Evolutionary conservation across 148 eudicot species (phyloP).

Genomic region (Oxyria digyna): DNA sequence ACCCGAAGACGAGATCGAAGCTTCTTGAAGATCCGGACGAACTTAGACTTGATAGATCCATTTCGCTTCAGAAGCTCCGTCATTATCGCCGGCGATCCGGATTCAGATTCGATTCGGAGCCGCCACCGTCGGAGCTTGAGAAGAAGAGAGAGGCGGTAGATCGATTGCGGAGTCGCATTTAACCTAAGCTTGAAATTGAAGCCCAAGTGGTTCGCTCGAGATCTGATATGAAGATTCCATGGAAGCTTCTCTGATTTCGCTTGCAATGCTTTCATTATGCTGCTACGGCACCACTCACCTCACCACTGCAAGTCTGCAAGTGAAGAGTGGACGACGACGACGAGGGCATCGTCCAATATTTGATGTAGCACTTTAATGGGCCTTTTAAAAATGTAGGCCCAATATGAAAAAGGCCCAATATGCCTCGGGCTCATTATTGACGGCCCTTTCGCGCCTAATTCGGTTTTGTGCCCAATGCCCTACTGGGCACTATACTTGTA

Average conservation of each 20-base stretch:
- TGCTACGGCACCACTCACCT: background rate
- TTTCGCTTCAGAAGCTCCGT: background rate
- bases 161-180: background rate
- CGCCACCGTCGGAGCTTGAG: conserved; percentile 4
- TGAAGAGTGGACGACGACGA: background rate
- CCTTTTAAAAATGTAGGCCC: background rate
- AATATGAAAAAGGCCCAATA: background rate
- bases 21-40: conserved; percentile 3
- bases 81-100: background rate
- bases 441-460: no score
- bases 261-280: background rate
- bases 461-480: no score
- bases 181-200: conserved; percentile 8
- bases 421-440: no score
- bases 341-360: no score
- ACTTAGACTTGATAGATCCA: background rate
- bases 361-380: background rate
- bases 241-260: background rate
- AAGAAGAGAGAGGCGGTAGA: background rate
- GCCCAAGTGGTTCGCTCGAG: background rate
- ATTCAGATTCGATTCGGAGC: background rate
- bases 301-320: no score
- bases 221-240: conserved; percentile 1
- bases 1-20: conserved; percentile 2
- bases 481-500: no score